phyloP scores from a whole-genome alignment of 2,329 filamentous ascomycete genomes.

The Chrysosporium queenslandicum region DNA sequence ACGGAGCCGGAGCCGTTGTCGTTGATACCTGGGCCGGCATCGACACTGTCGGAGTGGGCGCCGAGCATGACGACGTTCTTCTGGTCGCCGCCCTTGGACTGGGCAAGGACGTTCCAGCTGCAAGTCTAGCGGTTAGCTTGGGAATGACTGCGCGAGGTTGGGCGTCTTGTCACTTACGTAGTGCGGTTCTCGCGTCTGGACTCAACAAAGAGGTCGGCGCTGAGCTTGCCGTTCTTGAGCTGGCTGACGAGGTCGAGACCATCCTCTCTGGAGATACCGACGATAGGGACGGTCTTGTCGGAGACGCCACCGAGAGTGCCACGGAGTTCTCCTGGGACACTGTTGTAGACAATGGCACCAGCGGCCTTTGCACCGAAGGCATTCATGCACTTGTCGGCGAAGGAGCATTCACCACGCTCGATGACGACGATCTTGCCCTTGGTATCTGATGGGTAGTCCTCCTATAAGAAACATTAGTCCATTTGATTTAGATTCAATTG shows the following conservation, averaged over 20 bases:
- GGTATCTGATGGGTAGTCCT: conserved; percentile 4
- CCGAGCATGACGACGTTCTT: conserved; percentile 51
- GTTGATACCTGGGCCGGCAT: conserved; percentile 60
- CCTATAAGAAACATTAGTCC: not conserved
- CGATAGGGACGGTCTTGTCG: conserved; percentile 55
- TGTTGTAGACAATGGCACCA: conserved; percentile 67
- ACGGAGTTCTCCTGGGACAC: conserved; percentile 50
- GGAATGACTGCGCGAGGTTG: too few species aligned
- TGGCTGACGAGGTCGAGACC: conserved; percentile 48
- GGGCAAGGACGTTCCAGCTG: conserved; percentile 50
- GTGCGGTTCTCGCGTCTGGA: conserved; percentile 39
- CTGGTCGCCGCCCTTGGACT: conserved; percentile 49
- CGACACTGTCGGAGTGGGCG: conserved; percentile 53
- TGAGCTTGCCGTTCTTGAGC: conserved; percentile 39
- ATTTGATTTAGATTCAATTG: not conserved
- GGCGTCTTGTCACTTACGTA: conserved; percentile 31
- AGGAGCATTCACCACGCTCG: conserved; percentile 58
- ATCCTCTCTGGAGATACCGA: conserved; percentile 53
- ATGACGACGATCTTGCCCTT: conserved; percentile 60
- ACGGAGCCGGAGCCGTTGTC: conserved; percentile 63
- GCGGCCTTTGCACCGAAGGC: conserved; percentile 61
- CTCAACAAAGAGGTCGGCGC: conserved; percentile 34
- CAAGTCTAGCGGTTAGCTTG: too few species aligned
- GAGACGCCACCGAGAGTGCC: conserved; percentile 58
- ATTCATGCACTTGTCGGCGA: conserved; percentile 58